Evolutionary conservation across 768 basidiomycete genomes (phyloP).

Genomic region (Exidia glandulosa): DNA sequence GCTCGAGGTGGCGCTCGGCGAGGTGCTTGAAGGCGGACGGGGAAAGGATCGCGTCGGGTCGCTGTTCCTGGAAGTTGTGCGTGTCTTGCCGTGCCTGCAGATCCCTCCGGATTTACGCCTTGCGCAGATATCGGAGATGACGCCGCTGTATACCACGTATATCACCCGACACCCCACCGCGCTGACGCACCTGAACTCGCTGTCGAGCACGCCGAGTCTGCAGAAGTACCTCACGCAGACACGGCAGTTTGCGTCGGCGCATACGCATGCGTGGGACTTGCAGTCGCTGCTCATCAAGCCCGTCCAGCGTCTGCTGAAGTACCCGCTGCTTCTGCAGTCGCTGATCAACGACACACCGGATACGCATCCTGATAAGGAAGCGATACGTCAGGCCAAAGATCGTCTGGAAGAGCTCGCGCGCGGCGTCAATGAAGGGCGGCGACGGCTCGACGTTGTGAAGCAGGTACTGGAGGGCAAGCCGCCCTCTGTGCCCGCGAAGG

Average conservation of each 20-base stretch:
- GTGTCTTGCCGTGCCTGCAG: conserved; percentile 18
- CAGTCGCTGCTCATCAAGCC: conserved; percentile 93
- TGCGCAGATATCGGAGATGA: conserved; percentile 53
- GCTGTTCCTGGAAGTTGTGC: conserved; percentile 57
- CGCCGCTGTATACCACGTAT: conserved; percentile 65
- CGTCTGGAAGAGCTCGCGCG: conserved; percentile 63
- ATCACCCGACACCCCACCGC: conserved; percentile 73
- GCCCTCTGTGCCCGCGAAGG: neutral
- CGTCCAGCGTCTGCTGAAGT: conserved; percentile 91
- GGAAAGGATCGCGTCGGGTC: conserved; percentile 63
- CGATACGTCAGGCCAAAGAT: conserved; percentile 39
- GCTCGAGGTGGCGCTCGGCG: conserved; percentile 56
- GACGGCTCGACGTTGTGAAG: conserved; percentile 69
- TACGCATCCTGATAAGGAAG: conserved; percentile 52
- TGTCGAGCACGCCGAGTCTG: conserved; percentile 44
- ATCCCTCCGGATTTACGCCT: neutral
- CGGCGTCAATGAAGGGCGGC: conserved; percentile 67
- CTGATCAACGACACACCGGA: conserved; percentile 68
- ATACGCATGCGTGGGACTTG: conserved; percentile 88
- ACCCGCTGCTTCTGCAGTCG: conserved; percentile 71
- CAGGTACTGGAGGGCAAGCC: conserved; percentile 41
- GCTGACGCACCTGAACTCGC: conserved; percentile 48
- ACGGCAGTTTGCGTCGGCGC: conserved; percentile 49
- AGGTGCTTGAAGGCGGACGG: conserved; percentile 46
- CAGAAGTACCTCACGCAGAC: conserved; percentile 57